These are phyloP conservation scores for Cyanidium caldarium DNA, from an alignment of 23 red algal genomes.

Conservation along the genomic window DNA sequence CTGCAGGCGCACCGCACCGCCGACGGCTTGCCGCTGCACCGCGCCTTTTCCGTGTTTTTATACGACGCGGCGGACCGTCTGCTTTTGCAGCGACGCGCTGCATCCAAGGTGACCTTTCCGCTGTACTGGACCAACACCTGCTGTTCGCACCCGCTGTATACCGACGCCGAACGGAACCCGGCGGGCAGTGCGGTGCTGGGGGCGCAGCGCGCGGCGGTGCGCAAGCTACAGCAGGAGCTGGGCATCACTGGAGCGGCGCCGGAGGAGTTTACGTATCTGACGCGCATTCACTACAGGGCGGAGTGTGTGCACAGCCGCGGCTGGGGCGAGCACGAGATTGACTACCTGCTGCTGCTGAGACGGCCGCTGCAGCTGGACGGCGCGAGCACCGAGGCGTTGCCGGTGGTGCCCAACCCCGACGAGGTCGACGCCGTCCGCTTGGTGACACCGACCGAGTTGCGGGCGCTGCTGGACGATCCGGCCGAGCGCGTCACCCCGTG, in stretches of 20 bases:
- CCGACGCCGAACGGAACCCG: constrained; percentile 23
- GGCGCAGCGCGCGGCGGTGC: constrained; percentile 51
- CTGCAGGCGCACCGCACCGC: constrained; percentile 33
- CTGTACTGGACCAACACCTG: constrained; percentile 87
- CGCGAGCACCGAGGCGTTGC: constrained; percentile 21
- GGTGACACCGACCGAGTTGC: background rate
- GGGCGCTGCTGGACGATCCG: background rate
- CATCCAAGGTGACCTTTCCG: constrained; percentile 75
- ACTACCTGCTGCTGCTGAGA: constrained; percentile 61
- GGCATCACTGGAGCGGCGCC: constrained; percentile 22
- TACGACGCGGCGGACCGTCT: constrained; percentile 51
- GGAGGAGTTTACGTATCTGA: constrained; percentile 61
- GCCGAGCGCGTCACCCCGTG: constrained; percentile 20
- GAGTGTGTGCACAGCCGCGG: constrained; percentile 15
- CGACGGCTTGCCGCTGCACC: constrained; percentile 48
- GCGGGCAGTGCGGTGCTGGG: constrained; percentile 17
- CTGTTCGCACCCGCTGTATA: constrained; percentile 75
- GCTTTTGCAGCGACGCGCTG: constrained; percentile 73
- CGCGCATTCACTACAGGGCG: constrained; percentile 72
- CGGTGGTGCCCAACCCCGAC: constrained; percentile 25
- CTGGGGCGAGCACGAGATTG: constrained; percentile 97
- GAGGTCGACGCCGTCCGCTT: constrained; percentile 35
- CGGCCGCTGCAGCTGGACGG: background rate
- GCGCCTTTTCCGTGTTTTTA: constrained; percentile 81
- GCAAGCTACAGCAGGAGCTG: constrained; percentile 86